Percentiles rank a stretch among this genome's conserved stretches.
Evolutionary conservation across 352 stramenopile species (phyloP).

Genomic region (Halophytophthora batemanensis): DNA sequence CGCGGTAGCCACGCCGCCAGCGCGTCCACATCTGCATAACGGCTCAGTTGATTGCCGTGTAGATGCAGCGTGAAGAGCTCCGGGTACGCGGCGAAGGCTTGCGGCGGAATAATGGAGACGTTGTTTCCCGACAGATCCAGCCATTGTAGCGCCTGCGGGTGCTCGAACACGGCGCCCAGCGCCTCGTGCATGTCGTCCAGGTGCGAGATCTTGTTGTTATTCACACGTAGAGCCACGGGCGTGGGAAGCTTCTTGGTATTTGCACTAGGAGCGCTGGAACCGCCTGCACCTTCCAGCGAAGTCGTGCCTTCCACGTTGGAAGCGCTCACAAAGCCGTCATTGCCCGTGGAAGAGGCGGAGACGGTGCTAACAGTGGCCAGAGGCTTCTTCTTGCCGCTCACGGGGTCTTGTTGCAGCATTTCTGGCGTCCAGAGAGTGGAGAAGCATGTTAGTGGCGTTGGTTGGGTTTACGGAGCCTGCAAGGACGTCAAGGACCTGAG

Average conservation of each 20-base stretch:
- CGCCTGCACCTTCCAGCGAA: neutral
- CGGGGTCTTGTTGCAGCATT: slow-evolving; percentile 56
- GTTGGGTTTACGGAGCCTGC: neutral
- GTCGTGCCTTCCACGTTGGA: neutral
- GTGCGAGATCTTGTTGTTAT: slow-evolving; percentile 61
- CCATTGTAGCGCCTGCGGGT: slow-evolving; percentile 52
- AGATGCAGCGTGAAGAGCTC: slow-evolving; percentile 69
- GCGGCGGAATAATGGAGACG: slow-evolving; percentile 29
- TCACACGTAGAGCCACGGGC: slow-evolving; percentile 48
- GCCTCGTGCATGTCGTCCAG: slow-evolving; percentile 54
- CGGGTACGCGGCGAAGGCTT: slow-evolving; percentile 41
- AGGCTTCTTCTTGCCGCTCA: slow-evolving; percentile 51
- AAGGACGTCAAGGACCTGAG: slow-evolving; percentile 27
- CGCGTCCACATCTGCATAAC: slow-evolving; percentile 63
- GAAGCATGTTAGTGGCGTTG: neutral
- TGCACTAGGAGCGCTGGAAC: no score
- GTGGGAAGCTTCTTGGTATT: slow-evolving; percentile 6
- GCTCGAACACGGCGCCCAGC: slow-evolving; percentile 45
- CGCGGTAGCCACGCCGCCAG: slow-evolving; percentile 40
- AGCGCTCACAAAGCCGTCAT: slow-evolving; percentile 5
- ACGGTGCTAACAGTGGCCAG: slow-evolving; percentile 1
- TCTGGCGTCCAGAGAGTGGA: slow-evolving; percentile 21
- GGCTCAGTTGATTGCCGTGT: slow-evolving; percentile 63
- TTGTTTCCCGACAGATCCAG: slow-evolving; percentile 62
- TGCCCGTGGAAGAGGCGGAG: neutral